These are phyloP conservation scores for Alternaria atra DNA, from an alignment of 2,329 filamentous ascomycete species.

Conservation along the genomic window DNA sequence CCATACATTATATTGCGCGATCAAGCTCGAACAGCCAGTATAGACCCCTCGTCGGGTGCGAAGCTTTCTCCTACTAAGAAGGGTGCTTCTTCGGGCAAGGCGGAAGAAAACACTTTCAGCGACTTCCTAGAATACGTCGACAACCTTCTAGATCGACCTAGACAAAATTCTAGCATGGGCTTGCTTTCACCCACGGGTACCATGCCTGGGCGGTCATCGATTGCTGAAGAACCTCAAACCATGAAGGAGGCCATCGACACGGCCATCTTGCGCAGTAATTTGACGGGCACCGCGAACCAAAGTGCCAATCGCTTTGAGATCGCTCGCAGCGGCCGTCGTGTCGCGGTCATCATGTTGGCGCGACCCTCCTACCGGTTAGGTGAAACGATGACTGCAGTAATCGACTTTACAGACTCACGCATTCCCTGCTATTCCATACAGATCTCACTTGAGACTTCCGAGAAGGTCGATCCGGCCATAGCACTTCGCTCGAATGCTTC, in stretches of 20 bases:
- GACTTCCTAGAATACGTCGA: constrained; percentile 60
- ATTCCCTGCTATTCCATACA: constrained; percentile 88
- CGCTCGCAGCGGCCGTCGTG: constrained; percentile 86
- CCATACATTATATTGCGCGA: constrained; percentile 91
- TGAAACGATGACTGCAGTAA: constrained; percentile 81
- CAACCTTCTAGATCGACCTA: constrained; percentile 49
- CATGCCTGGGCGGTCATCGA: constrained; percentile 56
- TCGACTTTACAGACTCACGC: constrained; percentile 82
- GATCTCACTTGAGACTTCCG: constrained; percentile 83
- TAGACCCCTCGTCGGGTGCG: constrained; percentile 36
- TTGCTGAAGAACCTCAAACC: constrained; percentile 67
- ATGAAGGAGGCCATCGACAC: constrained; percentile 90
- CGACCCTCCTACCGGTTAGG: constrained; percentile 89
- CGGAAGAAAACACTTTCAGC: constrained; percentile 54
- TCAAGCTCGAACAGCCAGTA: constrained; percentile 67
- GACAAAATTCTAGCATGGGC: constrained; percentile 54
- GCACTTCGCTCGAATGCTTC: constrained; percentile 86
- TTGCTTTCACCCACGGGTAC: constrained; percentile 78
- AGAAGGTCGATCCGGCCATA: constrained; percentile 80
- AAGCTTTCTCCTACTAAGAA: constrained; percentile 32
- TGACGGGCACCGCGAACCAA: constrained; percentile 72
- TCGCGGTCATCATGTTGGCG: constrained; percentile 88
- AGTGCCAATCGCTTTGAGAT: constrained; percentile 96
- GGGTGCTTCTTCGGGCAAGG: constrained; percentile 27
- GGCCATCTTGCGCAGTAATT: constrained; percentile 75